Conservation (phyloP, 805 yeast species). For the Blastobotrys robertii region DNA sequence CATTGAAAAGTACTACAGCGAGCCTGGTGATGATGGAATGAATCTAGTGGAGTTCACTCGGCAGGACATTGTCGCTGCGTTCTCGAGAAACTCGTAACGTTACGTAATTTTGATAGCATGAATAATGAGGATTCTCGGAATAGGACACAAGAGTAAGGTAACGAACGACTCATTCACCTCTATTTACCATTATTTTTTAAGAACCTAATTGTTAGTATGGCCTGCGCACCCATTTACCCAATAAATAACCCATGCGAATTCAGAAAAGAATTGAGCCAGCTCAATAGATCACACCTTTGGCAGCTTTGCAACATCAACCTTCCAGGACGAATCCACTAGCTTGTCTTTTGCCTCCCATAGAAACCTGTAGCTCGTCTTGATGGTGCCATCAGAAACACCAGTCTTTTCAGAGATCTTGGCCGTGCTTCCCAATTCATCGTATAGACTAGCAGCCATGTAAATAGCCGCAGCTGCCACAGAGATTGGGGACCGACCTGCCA, state of each 20-base stretch:
- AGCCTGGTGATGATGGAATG: conserved; percentile 30
- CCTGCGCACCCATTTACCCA: background rate
- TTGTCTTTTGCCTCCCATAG: conserved; percentile 63
- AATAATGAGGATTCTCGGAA: background rate
- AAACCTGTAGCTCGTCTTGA: conserved; percentile 80
- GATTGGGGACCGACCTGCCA: conserved; percentile 94
- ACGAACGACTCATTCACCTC: background rate
- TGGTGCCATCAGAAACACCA: conserved; percentile 96
- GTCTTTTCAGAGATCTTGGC: conserved; percentile 80
- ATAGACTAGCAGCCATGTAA: conserved; percentile 86
- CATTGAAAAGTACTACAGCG: conserved; percentile 45
- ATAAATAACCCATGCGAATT: background rate
- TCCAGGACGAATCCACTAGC: conserved; percentile 74
- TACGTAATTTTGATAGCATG: background rate
- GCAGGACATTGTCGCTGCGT: conserved; percentile 48
- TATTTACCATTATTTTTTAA: background rate
- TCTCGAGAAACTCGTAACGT: conserved; percentile 18
- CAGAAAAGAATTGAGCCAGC: background rate
- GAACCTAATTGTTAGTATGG: background rate
- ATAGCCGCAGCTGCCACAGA: conserved; percentile 97
- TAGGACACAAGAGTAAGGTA: background rate
- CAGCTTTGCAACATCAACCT: conserved; percentile 41
- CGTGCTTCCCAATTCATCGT: conserved; percentile 67
- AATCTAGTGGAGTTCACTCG: conserved; percentile 41
- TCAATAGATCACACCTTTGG: conserved; percentile 23